phyloP scores from a whole-genome alignment of 208 protist species.

The Leishmania tarentolae region DNA sequence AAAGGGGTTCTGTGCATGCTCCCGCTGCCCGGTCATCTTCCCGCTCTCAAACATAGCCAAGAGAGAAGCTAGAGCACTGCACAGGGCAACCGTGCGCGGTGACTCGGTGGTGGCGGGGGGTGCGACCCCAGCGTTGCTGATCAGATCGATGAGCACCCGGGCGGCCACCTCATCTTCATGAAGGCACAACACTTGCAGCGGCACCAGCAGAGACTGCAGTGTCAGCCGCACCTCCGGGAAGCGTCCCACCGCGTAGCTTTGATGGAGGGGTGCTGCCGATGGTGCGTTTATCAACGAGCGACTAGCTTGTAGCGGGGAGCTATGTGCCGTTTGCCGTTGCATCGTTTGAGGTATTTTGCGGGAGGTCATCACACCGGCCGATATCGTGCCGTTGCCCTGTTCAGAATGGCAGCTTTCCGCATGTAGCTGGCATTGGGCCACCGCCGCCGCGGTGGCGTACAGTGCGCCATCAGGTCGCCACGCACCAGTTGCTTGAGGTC shows the following conservation, averaged over 20 bases:
- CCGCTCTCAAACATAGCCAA: neutral
- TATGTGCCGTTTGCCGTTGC: no score
- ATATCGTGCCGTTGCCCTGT: neutral
- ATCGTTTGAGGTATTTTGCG: neutral
- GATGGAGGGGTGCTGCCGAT: slow-evolving; percentile 26
- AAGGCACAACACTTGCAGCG: slow-evolving; percentile 79
- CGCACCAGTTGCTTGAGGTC: neutral
- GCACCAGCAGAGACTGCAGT: slow-evolving; percentile 65
- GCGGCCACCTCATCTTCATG: slow-evolving; percentile 56
- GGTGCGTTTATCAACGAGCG: neutral
- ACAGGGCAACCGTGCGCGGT: neutral
- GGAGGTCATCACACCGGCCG: neutral
- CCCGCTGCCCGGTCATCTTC: neutral
- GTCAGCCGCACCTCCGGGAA: slow-evolving; percentile 86
- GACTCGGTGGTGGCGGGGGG: neutral
- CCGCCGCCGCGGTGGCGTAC: neutral
- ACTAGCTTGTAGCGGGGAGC: neutral
- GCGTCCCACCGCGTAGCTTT: slow-evolving; percentile 62
- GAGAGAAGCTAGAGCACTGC: neutral
- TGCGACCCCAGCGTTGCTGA: slow-evolving; percentile 7
- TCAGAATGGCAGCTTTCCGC: neutral
- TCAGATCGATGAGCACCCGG: slow-evolving; percentile 16
- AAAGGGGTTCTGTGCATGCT: neutral
- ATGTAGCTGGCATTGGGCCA: neutral
- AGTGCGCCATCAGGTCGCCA: neutral